These are phyloP conservation scores for Aphanomyces cochlioides DNA, from an alignment of 352 stramenopile genomes.

Conservation along the genomic window DNA sequence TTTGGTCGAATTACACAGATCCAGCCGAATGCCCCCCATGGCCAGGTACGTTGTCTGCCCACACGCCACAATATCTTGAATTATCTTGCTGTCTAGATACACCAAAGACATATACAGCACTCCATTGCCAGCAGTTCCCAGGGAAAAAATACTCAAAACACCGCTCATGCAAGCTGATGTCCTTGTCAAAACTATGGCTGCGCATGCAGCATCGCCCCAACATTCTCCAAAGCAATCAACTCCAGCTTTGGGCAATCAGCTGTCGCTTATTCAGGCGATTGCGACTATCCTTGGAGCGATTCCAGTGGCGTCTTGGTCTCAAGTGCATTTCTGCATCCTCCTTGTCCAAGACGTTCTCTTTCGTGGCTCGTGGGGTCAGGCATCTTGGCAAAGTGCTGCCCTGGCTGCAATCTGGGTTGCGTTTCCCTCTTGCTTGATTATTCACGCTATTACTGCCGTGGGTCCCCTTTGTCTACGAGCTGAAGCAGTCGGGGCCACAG, in stretches of 20 bases:
- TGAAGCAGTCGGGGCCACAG: not conserved
- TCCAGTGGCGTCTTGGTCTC: not conserved
- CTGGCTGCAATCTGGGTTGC: not conserved
- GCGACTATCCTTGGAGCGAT: not conserved
- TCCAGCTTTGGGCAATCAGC: not conserved
- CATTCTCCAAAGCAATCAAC: not conserved
- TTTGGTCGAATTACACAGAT: constrained; percentile 53
- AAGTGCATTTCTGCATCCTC: constrained; percentile 1
- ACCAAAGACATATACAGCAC: constrained; percentile 11
- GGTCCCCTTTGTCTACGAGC: not conserved
- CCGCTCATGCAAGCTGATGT: constrained; percentile 9
- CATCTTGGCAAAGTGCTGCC: not conserved
- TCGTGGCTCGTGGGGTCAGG: not conserved
- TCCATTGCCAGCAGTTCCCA: not conserved
- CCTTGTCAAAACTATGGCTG: not conserved
- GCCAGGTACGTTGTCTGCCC: constrained; percentile 28
- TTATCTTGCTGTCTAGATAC: constrained; percentile 3
- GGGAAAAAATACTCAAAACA: not conserved
- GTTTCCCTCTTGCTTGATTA: not conserved
- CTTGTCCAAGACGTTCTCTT: not conserved
- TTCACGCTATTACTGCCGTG: not conserved
- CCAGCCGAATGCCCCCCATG: constrained; percentile 35
- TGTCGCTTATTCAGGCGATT: too few species aligned
- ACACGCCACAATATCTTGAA: not conserved
- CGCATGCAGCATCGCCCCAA: not conserved